These are phyloP conservation scores for Ceratocystiopsis brevicomis DNA, from an alignment of 2,329 filamentous ascomycete genomes.

Conservation along the genomic window DNA sequence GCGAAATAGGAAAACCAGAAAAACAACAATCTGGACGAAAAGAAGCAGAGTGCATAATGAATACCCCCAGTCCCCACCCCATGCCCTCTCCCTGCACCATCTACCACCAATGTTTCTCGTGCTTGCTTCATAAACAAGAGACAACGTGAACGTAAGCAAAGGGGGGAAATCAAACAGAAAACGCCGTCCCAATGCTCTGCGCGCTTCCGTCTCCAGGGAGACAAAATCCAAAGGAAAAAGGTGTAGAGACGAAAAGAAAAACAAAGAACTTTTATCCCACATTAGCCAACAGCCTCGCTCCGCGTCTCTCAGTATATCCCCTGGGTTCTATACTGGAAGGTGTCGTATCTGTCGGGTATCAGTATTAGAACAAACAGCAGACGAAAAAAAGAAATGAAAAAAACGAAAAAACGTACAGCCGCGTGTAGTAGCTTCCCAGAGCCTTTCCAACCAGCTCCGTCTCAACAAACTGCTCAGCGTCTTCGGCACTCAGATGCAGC, in stretches of 20 bases:
- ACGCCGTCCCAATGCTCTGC: constrained; percentile 5
- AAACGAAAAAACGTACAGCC: constrained; percentile 40
- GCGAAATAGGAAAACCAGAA: background rate
- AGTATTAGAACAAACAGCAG: constrained; percentile 1
- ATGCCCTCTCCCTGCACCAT: too few relatives aligned
- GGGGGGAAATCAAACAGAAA: background rate
- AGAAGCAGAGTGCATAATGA: too few relatives aligned
- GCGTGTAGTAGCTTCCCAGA: constrained; percentile 70
- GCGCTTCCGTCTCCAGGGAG: too few relatives aligned
- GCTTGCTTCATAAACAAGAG: background rate
- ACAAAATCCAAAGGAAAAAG: too few relatives aligned
- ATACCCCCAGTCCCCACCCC: too few relatives aligned
- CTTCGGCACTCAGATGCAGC: constrained; percentile 63
- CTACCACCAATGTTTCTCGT: too few relatives aligned
- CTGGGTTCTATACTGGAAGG: constrained; percentile 74
- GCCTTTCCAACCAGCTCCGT: constrained; percentile 63
- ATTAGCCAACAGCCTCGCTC: too few relatives aligned
- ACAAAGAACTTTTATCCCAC: too few relatives aligned
- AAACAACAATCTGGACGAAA: too few relatives aligned
- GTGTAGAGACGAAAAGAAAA: too few relatives aligned
- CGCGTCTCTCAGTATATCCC: constrained; percentile 47
- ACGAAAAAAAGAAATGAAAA: background rate
- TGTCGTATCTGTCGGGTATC: constrained; percentile 44
- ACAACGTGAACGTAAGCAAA: background rate
- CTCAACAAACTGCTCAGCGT: constrained; percentile 66